These are phyloP conservation scores for Kondoa subrosea DNA, from an alignment of 768 basidiomycete species.

Conservation along the genomic window DNA sequence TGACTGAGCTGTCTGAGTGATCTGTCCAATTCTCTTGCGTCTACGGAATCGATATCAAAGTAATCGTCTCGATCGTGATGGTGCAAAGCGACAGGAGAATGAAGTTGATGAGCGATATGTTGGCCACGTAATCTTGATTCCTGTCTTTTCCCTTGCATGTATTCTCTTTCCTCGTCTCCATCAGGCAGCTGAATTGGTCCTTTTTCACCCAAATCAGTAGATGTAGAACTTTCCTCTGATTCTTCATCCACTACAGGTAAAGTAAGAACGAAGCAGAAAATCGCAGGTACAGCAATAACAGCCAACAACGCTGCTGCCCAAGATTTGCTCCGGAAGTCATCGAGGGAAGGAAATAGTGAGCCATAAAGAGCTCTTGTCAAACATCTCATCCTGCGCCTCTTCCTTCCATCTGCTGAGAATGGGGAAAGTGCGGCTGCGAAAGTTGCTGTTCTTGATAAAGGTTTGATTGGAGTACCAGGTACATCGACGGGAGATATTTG, in stretches of 20 bases:
- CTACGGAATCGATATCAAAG: not conserved
- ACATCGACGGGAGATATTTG: not conserved
- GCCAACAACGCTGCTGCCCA: constrained; percentile 53
- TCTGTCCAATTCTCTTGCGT: not conserved
- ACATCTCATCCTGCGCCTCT: not conserved
- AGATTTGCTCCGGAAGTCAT: constrained; percentile 54
- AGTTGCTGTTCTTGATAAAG: not conserved
- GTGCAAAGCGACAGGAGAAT: constrained; percentile 17
- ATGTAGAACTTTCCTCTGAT: constrained; percentile 17
- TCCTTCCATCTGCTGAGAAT: not conserved
- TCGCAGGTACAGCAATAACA: constrained; percentile 68
- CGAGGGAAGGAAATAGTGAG: constrained; percentile 70
- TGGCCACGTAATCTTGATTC: not conserved
- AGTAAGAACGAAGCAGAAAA: constrained; percentile 69
- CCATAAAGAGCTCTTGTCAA: constrained; percentile 34
- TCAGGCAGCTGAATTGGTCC: not conserved
- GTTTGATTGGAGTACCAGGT: not conserved
- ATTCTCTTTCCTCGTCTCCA: constrained; percentile 9
- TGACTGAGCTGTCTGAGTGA: not conserved
- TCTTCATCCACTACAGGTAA: constrained; percentile 59
- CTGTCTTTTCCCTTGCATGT: constrained; percentile 2
- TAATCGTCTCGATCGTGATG: not conserved
- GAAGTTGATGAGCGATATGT: constrained; percentile 19
- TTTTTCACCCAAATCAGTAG: constrained; percentile 1
- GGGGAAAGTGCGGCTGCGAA: not conserved